Percentiles rank a stretch among this genome's conserved stretches.
Conservation (phyloP, 331 rosid genomes). For the Stylosanthes scabra region DNA sequence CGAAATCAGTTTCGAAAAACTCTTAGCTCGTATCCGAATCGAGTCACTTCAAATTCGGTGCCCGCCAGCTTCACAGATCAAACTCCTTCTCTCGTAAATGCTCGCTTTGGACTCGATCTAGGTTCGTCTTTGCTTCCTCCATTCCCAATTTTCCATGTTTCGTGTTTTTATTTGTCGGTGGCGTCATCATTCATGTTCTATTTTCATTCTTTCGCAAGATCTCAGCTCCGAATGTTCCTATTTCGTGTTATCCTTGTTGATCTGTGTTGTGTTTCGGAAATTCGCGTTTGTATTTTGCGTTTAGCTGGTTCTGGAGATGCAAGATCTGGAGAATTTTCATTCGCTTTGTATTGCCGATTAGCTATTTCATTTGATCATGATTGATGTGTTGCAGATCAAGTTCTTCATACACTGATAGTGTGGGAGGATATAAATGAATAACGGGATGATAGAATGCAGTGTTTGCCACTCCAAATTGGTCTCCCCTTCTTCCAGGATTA, state of each 20-base stretch:
- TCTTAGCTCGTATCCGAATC: conserved; percentile 5
- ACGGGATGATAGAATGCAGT: conserved; percentile 92
- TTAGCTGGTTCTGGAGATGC: conserved; percentile 17
- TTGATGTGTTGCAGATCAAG: conserved; percentile 51
- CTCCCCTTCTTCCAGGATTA: conserved; percentile 61
- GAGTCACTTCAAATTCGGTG: conserved; percentile 35
- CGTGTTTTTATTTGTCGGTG: conserved; percentile 28
- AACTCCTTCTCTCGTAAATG: conserved; percentile 48
- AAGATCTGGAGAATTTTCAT: conserved; percentile 34
- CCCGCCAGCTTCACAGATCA: conserved; percentile 53
- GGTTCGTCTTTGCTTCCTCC: conserved; percentile 40
- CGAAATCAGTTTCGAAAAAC: conserved; percentile 15
- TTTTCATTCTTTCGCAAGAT: conserved; percentile 43
- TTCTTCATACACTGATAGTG: conserved; percentile 46
- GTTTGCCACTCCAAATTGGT: conserved; percentile 92
- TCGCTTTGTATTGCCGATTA: not conserved
- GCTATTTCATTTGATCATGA: not conserved
- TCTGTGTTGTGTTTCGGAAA: conserved; percentile 21
- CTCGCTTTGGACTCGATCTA: conserved; percentile 46
- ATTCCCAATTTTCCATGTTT: not conserved
- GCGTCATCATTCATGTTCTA: not conserved
- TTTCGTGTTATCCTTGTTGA: conserved; percentile 10
- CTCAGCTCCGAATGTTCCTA: conserved; percentile 38
- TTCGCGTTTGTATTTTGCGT: not conserved
- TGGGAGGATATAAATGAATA: conserved; percentile 55